Conservation (phyloP, 805 yeast genomes). For the Nakazawaea sp. region DNA sequence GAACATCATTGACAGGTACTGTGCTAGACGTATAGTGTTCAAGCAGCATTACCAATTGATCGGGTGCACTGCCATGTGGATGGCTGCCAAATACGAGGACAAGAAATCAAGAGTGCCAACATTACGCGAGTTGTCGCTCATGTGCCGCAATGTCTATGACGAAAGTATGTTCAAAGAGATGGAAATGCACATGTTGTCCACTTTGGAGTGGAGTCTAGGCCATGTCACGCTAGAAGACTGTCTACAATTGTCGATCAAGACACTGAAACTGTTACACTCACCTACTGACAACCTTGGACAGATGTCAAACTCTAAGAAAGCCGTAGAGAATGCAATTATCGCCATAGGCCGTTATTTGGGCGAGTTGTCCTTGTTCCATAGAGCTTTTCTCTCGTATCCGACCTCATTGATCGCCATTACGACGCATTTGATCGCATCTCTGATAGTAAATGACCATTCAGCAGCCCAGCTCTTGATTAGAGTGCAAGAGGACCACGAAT, state of each 20-base stretch:
- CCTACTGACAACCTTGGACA: constrained; percentile 12
- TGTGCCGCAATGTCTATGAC: constrained; percentile 56
- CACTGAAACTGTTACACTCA: constrained; percentile 25
- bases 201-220: constrained; percentile 33
- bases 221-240: constrained; percentile 48
- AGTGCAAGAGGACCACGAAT: constrained; percentile 9
- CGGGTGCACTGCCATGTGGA: constrained; percentile 89
- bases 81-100: constrained; percentile 75
- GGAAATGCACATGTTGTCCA: constrained; percentile 36
- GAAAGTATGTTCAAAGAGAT: constrained; percentile 37
- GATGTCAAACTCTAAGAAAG: constrained; percentile 11
- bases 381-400: constrained; percentile 34
- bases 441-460: constrained; percentile 41
- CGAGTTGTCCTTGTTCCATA: constrained; percentile 45
- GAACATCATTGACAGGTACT: constrained; percentile 85
- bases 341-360: constrained; percentile 50
- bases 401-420: constrained; percentile 40
- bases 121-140: constrained; percentile 41
- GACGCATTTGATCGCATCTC: constrained; percentile 47
- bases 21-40: constrained; percentile 78
- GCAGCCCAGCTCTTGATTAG: constrained; percentile 25
- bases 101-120: constrained; percentile 54
- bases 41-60: constrained; percentile 86
- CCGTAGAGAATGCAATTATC: constrained; percentile 37
- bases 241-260: constrained; percentile 31